Evolutionary conservation across 192 early-diverging fungal genomes (phyloP).

Genomic region (Coemansia sp.): DNA sequence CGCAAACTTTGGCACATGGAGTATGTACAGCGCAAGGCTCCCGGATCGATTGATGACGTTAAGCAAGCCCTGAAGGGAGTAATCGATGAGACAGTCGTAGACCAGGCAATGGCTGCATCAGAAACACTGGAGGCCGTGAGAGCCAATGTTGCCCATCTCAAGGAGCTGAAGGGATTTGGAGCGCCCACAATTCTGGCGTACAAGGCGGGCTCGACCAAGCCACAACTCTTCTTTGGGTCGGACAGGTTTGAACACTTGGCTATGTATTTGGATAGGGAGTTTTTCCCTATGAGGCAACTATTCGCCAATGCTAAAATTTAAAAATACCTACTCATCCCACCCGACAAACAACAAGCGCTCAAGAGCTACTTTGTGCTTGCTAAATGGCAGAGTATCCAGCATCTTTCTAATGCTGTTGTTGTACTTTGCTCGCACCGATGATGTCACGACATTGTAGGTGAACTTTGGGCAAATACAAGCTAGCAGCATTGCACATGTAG

Average conservation of each 20-base stretch:
- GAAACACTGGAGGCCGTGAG: slow-evolving; percentile 25
- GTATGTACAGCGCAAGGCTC: slow-evolving; percentile 32
- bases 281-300: slow-evolving; percentile 44
- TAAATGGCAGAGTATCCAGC: background rate
- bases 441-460: slow-evolving; percentile 1
- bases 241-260: slow-evolving; percentile 53
- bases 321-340: background rate
- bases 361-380: background rate
- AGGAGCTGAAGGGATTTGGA: slow-evolving; percentile 36
- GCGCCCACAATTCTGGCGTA: slow-evolving; percentile 47
- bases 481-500: background rate
- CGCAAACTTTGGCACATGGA: slow-evolving; percentile 41
- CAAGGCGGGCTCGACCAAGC: slow-evolving; percentile 12
- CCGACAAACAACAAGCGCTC: background rate
- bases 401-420: background rate
- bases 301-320: slow-evolving; percentile 32
- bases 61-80: slow-evolving; percentile 29
- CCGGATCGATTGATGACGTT: slow-evolving; percentile 22
- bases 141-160: slow-evolving; percentile 19
- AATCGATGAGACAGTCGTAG: slow-evolving; percentile 17
- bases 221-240: slow-evolving; percentile 50
- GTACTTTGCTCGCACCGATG: background rate
- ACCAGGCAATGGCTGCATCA: slow-evolving; percentile 11
- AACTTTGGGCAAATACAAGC: background rate
- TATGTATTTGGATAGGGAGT: slow-evolving; percentile 37